Evolutionary conservation across 805 yeast species (phyloP), one percentile per base, ranked within the genome.

Genomic region (Lipomyces lipofer): DNA sequence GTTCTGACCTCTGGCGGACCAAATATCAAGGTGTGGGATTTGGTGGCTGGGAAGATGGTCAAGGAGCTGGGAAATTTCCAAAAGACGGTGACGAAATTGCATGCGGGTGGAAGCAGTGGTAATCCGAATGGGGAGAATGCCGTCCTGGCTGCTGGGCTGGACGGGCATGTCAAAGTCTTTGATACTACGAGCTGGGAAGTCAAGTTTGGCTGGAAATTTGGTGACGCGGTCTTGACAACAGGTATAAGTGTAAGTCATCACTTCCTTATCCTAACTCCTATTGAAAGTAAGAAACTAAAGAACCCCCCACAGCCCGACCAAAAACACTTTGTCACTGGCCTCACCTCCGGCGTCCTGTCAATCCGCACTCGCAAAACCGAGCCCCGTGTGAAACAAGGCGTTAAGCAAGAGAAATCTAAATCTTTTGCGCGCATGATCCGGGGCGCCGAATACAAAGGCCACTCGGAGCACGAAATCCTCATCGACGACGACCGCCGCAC

Each of bases 141-240:
- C n/a, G 74, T 94, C 43, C 73, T 94, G 28, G 97, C 96, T 2
- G 97, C 98, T 15, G 90, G 97, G 0, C 75, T 94, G 54, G 99
- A 94, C 72, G 99, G 99, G 19, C 99, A 94, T 71, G 96, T 94
- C 56, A 94, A 94, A 71, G 91, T 91, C 43, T 88, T 92, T 69
- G 97, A 91, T 70, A 81, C 88, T 12, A 64, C 71, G 25, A 50
- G 52, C 17, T 91, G 92, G 88, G 86, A 85, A 57, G 96, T 92
- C 57, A 88, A 86, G 69, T 92, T 90, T 68, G 97, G 97, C 46
- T 92, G 98, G 97, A 92, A 91, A 71, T 92, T 87, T 67, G 96
- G 97, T 32, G 89, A 92, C 22, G 95, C 96, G 36, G 97, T 94
- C 0, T 75, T 94, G 63, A 78, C 88, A 64, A 84, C 96, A 68